These are phyloP conservation scores for Pyrenophora teres DNA, from an alignment of 2,329 filamentous ascomycete genomes.

Conservation along the genomic window DNA sequence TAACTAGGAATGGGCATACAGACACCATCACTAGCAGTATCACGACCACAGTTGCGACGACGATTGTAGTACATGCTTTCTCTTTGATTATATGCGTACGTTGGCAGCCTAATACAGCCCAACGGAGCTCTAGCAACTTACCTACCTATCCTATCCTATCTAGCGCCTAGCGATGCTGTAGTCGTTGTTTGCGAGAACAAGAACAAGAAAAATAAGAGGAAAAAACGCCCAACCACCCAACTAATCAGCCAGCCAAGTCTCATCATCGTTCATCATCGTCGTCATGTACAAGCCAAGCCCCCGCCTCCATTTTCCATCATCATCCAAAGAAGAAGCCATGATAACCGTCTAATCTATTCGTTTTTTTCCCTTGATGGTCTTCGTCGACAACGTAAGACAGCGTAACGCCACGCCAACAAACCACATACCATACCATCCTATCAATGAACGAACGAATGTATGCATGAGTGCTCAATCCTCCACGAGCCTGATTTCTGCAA, in stretches of 20 bases:
- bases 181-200: too few relatives aligned
- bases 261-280: neutral
- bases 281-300: neutral
- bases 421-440: neutral
- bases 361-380: neutral
- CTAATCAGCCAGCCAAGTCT: neutral
- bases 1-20: too few relatives aligned
- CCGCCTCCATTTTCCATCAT: neutral
- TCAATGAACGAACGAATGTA: neutral
- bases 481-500: slow-evolving; percentile 12
- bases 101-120: too few relatives aligned
- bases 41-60: too few relatives aligned
- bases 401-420: too few relatives aligned
- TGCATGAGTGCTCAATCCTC: neutral
- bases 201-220: neutral
- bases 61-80: too few relatives aligned
- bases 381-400: too few relatives aligned
- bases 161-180: slow-evolving; percentile 4
- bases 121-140: too few relatives aligned
- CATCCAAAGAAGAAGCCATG: neutral
- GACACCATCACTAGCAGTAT: too few relatives aligned
- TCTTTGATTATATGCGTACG: too few relatives aligned
- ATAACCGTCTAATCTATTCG: neutral
- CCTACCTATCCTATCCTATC: neutral
- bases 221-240: neutral